phyloP scores from a whole-genome alignment of 2,329 filamentous ascomycete genomes.

The Fusarium duplospermum region DNA sequence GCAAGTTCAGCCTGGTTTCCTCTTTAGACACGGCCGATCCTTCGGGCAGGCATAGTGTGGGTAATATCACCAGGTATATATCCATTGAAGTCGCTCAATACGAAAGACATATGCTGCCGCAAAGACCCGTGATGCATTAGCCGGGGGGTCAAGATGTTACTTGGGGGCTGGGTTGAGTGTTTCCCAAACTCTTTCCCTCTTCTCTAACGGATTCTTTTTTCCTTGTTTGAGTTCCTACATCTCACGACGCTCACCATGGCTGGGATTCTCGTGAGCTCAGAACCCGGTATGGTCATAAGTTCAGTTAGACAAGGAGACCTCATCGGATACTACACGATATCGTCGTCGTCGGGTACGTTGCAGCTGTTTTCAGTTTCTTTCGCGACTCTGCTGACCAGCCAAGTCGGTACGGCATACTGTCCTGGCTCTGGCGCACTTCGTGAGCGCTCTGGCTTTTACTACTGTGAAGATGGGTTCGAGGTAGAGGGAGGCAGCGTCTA shows the following conservation, averaged over 20 bases:
- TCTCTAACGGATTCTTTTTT: background rate
- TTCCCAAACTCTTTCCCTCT: background rate
- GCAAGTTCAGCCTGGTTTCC: background rate
- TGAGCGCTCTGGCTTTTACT: background rate
- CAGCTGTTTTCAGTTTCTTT: background rate
- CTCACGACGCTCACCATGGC: background rate
- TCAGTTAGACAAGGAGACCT: background rate
- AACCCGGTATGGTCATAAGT: background rate
- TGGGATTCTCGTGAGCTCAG: background rate
- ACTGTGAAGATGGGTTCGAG: background rate
- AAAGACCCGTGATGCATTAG: background rate
- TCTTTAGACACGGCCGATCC: background rate
- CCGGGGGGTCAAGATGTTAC: background rate
- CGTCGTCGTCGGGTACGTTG: background rate
- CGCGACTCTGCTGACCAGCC: background rate
- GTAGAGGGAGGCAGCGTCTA: background rate
- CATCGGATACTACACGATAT: background rate
- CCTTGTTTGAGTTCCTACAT: background rate
- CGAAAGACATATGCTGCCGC: background rate
- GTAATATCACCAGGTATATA: background rate
- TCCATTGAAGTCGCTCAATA: background rate
- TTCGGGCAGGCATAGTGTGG: background rate
- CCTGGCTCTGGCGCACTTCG: background rate
- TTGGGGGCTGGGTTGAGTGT: background rate
- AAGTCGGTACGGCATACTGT: background rate